Conservation (phyloP, 129 eudicot genomes). For the Oenanthe sinensis region DNA sequence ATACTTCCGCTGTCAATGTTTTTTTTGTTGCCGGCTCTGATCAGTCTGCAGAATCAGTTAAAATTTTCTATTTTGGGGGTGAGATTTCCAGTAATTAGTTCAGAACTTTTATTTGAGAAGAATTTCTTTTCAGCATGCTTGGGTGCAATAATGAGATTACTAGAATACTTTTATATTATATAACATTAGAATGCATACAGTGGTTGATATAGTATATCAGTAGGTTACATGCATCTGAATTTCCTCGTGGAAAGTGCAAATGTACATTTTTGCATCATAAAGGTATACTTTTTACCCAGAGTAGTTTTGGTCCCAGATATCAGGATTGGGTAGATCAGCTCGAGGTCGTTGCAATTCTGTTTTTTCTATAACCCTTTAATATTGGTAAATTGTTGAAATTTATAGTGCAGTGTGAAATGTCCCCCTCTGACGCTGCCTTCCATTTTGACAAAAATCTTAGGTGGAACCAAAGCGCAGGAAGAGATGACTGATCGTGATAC, state of each 20-base stretch:
- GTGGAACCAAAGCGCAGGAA: slow-evolving; percentile 11
- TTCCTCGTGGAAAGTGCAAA: neutral
- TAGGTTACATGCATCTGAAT: neutral
- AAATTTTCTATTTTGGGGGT: neutral
- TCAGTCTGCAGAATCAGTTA: neutral
- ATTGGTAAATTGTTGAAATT: neutral
- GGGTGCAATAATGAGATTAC: neutral
- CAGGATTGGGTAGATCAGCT: neutral
- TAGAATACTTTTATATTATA: neutral
- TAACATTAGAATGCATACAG: neutral
- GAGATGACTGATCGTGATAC: slow-evolving; percentile 1
- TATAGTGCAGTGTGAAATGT: neutral
- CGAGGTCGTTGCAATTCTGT: neutral
- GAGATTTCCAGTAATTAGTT: neutral
- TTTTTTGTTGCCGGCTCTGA: neutral
- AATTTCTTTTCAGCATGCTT: neutral
- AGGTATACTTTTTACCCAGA: neutral
- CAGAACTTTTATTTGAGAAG: neutral
- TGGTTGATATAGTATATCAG: neutral
- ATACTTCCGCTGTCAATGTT: neutral
- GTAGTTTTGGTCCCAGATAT: neutral
- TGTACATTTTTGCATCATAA: neutral
- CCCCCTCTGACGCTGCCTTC: neutral
- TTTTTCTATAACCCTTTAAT: neutral
- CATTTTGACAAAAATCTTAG: slow-evolving; percentile 5